Evolutionary conservation across 306 rosid species (phyloP).

Genomic region (Gastrolobium bilobum): DNA sequence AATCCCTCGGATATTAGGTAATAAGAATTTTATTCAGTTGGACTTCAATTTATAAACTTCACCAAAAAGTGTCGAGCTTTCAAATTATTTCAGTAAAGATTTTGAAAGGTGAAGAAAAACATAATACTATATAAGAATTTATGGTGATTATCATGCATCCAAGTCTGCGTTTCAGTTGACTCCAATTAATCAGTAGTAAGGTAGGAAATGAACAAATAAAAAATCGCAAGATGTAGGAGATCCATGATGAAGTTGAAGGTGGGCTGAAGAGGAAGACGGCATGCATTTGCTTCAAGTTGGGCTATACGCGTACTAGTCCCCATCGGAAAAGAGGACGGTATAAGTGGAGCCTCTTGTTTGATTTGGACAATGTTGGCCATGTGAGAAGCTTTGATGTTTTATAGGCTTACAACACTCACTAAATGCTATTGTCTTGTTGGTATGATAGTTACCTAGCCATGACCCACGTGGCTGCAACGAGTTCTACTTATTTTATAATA

Average conservation of each 20-base stretch:
- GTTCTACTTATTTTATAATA: too few relatives aligned
- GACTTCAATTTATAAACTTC: not conserved
- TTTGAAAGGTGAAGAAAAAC: not conserved
- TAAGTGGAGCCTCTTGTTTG: constrained; percentile 32
- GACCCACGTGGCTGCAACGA: constrained; percentile 36
- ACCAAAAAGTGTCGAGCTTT: not conserved
- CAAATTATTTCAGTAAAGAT: not conserved
- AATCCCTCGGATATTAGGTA: not conserved
- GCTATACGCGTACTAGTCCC: constrained; percentile 8
- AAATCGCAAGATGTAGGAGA: not conserved
- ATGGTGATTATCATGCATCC: not conserved
- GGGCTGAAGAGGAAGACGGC: constrained; percentile 8
- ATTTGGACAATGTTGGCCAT: constrained; percentile 27
- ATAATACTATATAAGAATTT: not conserved
- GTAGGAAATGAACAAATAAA: not conserved
- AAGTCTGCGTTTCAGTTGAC: not conserved
- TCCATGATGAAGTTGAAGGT: not conserved
- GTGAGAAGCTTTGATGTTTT: constrained; percentile 24
- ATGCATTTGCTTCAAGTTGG: constrained; percentile 19
- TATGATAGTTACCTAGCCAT: not conserved
- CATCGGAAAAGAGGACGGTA: not conserved
- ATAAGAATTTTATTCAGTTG: not conserved
- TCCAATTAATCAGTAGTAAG: not conserved
- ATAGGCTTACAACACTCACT: constrained; percentile 36
- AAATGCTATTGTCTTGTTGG: constrained; percentile 22